Percentiles rank a stretch among this genome's conserved stretches.
phyloP scores from a whole-genome alignment of 192 early-diverging fungal species.

The Entomortierella lignicola region DNA sequence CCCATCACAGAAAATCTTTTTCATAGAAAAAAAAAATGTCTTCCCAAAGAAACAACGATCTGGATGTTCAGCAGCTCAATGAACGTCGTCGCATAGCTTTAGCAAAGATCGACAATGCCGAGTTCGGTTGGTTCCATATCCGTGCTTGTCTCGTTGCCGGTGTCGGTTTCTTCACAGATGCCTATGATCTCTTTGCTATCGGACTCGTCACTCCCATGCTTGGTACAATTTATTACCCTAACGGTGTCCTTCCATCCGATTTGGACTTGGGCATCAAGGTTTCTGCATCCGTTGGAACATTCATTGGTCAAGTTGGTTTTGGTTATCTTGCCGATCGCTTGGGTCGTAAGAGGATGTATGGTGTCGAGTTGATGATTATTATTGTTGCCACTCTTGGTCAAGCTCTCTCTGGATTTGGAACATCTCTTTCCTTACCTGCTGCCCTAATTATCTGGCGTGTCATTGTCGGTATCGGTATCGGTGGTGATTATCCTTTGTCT shows the following conservation, averaged over 20 bases:
- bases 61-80: constrained; percentile 11
- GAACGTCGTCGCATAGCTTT: constrained; percentile 48
- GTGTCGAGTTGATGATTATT: constrained; percentile 91
- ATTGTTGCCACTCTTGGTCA: constrained; percentile 88
- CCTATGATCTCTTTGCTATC: constrained; percentile 96
- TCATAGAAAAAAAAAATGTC: too few relatives aligned
- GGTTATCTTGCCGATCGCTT: constrained; percentile 87
- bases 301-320: constrained; percentile 83
- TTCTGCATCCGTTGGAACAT: constrained; percentile 86
- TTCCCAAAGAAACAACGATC: constrained; percentile 1
- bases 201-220: constrained; percentile 89
- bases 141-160: constrained; percentile 78
- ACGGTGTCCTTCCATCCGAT: constrained; percentile 62
- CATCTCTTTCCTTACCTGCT: constrained; percentile 69
- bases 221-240: constrained; percentile 71
- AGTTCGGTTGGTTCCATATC: constrained; percentile 83
- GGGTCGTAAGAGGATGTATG: constrained; percentile 91
- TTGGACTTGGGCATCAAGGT: constrained; percentile 90
- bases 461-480: constrained; percentile 70
- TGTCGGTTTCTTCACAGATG: constrained; percentile 90
- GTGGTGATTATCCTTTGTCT: constrained; percentile 85
- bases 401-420: constrained; percentile 77
- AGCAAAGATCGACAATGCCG: constrained; percentile 11
- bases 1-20: too few relatives aligned
- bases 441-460: constrained; percentile 89